Base-by-base conservation (phyloP, 169 alveolate species). In the Plasmodium billcollinsi region DNA sequence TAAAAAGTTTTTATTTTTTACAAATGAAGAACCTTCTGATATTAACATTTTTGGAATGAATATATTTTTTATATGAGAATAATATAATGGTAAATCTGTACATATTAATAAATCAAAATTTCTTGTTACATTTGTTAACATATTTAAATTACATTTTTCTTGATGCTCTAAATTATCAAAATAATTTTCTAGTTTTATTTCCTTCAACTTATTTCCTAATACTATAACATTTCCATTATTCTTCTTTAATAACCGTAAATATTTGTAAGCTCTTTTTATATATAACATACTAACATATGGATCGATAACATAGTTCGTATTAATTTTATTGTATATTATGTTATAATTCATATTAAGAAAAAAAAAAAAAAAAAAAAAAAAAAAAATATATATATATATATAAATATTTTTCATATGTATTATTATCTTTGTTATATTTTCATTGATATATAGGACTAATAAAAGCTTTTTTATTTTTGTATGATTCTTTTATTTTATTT, bases 211-310 rank as follows among this genome's bases (percentile, higher is more conserved):
- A 74, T 88, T 94, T 29, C 96, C 96, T 47, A 94, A 52, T 7
- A 92, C 75, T 20, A 92, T 69, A 62, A 89, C 89, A 20, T 80
- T 93, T 24, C 95, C 96, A 52, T 90, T 90, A 24, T 91, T 94
- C 33, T 85, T 88, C 54, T 94, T 92, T 8, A 95, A 91, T 15
- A 75, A 73, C 69, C 71, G 80, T 15, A 94, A 74, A 56, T 90
- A 94, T 21, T 94, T 89, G 39, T 92, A 80, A 5, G 96, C 88
- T 52, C 96, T 72, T 50, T 93, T 94, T n/a, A 78, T 62, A 69
- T 94, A 95, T 45, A 94, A 43, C 73, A 94, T 74, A 52, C 94
- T 92, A 12, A 90, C 93, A 67, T 92, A 91, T 8, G 96, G 96
- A 29, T 94, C 96, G 56, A 93, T 56, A 2, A 94, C 90, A 65